Evolutionary conservation across 1,284 basidiomycete species (phyloP).

Genomic region (Ganoderma lucidum): DNA sequence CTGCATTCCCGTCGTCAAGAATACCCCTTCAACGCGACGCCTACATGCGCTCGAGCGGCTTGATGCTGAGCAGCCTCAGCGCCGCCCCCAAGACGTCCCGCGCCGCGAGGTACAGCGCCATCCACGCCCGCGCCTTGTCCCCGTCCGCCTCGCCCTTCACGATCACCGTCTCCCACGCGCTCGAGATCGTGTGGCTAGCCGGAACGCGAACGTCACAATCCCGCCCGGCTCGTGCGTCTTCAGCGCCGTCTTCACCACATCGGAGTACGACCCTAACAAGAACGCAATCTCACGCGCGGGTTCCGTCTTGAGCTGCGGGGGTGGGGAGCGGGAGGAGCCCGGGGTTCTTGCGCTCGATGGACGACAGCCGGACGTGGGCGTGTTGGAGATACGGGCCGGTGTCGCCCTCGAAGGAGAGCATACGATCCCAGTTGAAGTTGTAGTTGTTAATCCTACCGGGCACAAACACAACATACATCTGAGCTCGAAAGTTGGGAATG

Average conservation of each 20-base stretch:
- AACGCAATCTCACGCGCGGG: constrained; percentile 88
- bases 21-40: not conserved
- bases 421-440: constrained; percentile 93
- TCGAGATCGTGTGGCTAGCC: constrained; percentile 85
- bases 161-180: constrained; percentile 82
- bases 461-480: not conserved
- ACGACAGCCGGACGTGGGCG: constrained; percentile 94
- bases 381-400: constrained; percentile 97
- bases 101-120: constrained; percentile 92
- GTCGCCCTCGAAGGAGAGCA: constrained; percentile 97
- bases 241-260: constrained; percentile 87
- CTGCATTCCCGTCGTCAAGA: not conserved
- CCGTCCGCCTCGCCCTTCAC: constrained; percentile 43
- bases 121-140: constrained; percentile 75
- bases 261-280: constrained; percentile 90
- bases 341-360: constrained; percentile 94
- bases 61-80: constrained; percentile 89
- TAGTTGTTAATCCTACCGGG: constrained; percentile 91
- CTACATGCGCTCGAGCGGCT: constrained; percentile 93
- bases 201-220: constrained; percentile 85
- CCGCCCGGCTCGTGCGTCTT: constrained; percentile 91
- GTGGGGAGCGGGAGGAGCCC: constrained; percentile 83
- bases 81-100: constrained; percentile 89
- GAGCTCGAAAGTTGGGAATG: constrained; percentile 8
- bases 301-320: constrained; percentile 73